Conservation (phyloP, 805 yeast genomes). For the Jamesozyma rosinii region DNA sequence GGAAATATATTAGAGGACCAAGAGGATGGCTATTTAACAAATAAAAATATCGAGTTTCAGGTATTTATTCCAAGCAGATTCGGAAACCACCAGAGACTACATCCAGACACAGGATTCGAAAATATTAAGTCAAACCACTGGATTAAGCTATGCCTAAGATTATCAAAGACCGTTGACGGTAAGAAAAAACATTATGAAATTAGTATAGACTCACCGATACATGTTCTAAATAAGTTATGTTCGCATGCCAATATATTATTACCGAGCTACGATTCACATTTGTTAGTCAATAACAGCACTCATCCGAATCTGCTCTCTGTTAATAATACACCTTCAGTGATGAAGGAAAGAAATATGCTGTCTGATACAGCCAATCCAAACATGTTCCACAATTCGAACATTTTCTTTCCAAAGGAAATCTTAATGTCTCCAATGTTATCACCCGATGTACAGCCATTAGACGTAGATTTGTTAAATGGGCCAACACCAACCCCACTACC, state of each 20-base stretch:
- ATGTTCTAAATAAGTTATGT: slow-evolving; percentile 64
- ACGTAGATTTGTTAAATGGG: slow-evolving; percentile 7
- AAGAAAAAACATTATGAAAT: slow-evolving; percentile 90
- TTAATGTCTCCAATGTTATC: slow-evolving; percentile 42
- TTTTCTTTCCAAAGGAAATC: slow-evolving; percentile 34
- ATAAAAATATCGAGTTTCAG: slow-evolving; percentile 77
- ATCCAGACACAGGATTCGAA: slow-evolving; percentile 77
- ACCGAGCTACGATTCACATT: slow-evolving; percentile 53
- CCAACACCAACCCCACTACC: slow-evolving; percentile 8
- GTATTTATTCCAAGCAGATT: slow-evolving; percentile 71
- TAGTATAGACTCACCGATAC: slow-evolving; percentile 89
- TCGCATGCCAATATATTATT: slow-evolving; percentile 71
- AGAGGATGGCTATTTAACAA: slow-evolving; percentile 46
- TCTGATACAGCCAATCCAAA: neutral
- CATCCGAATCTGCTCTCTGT: neutral
- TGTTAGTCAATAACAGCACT: neutral
- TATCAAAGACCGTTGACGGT: slow-evolving; percentile 56
- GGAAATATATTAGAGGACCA: slow-evolving; percentile 35
- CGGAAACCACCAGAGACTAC: slow-evolving; percentile 47
- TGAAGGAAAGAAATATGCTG: neutral
- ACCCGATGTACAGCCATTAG: slow-evolving; percentile 30
- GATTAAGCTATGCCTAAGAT: slow-evolving; percentile 79
- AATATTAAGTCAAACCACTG: slow-evolving; percentile 88
- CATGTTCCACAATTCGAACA: slow-evolving; percentile 30
- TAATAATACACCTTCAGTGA: neutral